phyloP scores from a whole-genome alignment of 1,139 yeast species.

The Spathaspora sp. region DNA sequence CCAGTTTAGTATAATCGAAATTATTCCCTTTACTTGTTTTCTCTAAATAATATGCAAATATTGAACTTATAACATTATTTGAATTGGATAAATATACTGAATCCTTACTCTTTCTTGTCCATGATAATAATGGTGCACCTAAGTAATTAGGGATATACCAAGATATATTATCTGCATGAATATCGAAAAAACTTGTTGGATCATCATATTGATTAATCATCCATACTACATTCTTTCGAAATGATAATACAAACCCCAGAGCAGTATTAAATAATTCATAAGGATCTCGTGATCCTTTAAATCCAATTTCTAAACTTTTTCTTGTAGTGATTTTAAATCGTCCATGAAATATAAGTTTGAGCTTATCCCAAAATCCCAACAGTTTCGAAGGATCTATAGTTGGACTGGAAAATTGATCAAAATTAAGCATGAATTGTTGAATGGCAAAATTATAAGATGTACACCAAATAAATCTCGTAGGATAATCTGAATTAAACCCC shows the following conservation, averaged over 20 bases:
- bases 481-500: conserved; percentile 52
- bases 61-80: conserved; percentile 42
- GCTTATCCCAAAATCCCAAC: conserved; percentile 61
- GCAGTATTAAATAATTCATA: conserved; percentile 39
- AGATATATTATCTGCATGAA: conserved; percentile 35
- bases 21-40: conserved; percentile 9
- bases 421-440: conserved; percentile 74
- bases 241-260: conserved; percentile 42
- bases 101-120: conserved; percentile 54
- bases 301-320: conserved; percentile 54
- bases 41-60: conserved; percentile 54
- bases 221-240: conserved; percentile 40
- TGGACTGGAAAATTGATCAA: conserved; percentile 82
- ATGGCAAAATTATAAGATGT: conserved; percentile 81
- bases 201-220: conserved; percentile 41
- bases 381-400: conserved; percentile 65
- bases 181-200: conserved; percentile 36
- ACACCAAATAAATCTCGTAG: conserved; percentile 84
- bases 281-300: conserved; percentile 49
- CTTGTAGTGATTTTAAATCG: conserved; percentile 29
- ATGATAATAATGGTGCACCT: conserved; percentile 55
- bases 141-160: conserved; percentile 63
- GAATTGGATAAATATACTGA: conserved; percentile 46
- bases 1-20: conserved; percentile 16
- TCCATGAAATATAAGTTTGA: conserved; percentile 51